Percentiles rank a stretch among this genome's conserved stretches.
These are phyloP conservation scores for Pseudopithomyces chartarum DNA, from an alignment of 2,329 filamentous ascomycete species.

Conservation along the genomic window DNA sequence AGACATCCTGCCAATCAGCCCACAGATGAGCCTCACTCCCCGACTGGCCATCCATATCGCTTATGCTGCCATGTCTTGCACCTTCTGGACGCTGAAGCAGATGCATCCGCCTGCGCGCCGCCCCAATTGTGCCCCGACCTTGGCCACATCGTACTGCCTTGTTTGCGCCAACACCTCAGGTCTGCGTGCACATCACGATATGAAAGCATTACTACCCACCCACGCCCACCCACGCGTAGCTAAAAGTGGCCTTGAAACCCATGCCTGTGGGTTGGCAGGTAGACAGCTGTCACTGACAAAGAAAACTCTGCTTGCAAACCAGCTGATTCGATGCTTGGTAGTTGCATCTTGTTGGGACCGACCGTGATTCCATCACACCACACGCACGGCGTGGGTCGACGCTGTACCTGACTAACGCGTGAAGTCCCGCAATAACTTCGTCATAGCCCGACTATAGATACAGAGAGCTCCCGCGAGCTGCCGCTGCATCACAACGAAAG, in stretches of 20 bases:
- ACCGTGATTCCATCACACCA: constrained; percentile 3
- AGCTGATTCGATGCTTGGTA: not conserved
- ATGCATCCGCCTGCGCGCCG: too few relatives aligned
- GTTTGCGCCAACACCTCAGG: not conserved
- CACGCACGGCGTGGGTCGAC: not conserved
- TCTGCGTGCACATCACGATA: too few relatives aligned
- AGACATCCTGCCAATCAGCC: too few relatives aligned
- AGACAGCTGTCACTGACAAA: not conserved
- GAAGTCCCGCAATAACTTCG: constrained; percentile 4
- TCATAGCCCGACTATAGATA: constrained; percentile 11
- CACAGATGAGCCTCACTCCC: too few relatives aligned
- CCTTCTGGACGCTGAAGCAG: too few relatives aligned
- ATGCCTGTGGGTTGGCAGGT: too few relatives aligned
- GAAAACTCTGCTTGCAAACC: not conserved
- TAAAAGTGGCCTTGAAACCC: not conserved
- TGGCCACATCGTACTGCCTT: too few relatives aligned
- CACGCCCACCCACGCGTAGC: not conserved
- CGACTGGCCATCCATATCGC: too few relatives aligned
- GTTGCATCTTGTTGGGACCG: constrained; percentile 5
- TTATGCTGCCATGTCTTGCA: too few relatives aligned
- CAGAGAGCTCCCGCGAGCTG: constrained; percentile 8
- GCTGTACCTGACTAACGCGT: constrained; percentile 3
- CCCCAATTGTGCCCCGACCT: too few relatives aligned
- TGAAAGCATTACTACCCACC: too few relatives aligned
- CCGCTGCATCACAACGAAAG: constrained; percentile 5